Percentiles rank a stretch among this genome's conserved stretches.
phyloP scores from a whole-genome alignment of 2,329 filamentous ascomycete species.

The Stachybotrys echinatus region DNA sequence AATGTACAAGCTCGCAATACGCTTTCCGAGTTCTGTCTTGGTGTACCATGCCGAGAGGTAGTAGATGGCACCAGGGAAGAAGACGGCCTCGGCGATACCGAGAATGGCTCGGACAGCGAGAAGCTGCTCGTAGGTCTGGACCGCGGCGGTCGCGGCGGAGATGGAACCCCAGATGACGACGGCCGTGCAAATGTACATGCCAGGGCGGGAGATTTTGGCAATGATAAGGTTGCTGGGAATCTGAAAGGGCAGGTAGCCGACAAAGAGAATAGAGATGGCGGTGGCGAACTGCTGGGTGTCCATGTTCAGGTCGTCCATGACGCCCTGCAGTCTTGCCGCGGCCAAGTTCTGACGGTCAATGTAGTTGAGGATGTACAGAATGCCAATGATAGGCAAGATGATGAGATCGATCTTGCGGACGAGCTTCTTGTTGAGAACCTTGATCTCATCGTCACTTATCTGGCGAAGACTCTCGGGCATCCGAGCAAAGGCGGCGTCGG shows the following conservation, averaged over 20 bases:
- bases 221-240: conserved; percentile 29
- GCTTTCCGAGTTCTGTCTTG: conserved; percentile 25
- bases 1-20: conserved; percentile 21
- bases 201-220: conserved; percentile 8
- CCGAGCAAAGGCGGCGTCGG: background rate
- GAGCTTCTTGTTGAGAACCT: conserved; percentile 8
- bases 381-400: conserved; percentile 17
- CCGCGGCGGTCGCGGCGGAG: conserved; percentile 33
- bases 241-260: conserved; percentile 30
- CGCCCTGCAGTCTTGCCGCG: conserved; percentile 10
- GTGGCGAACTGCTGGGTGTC: conserved; percentile 31
- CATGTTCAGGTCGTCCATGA: conserved; percentile 31
- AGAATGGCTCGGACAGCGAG: conserved; percentile 34
- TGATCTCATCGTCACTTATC: conserved; percentile 7
- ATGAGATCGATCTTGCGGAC: conserved; percentile 11
- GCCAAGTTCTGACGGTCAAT: conserved; percentile 25
- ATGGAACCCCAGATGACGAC: conserved; percentile 17
- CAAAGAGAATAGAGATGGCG: conserved; percentile 26
- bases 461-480: conserved; percentile 6
- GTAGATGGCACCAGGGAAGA: conserved; percentile 41
- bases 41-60: conserved; percentile 35
- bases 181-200: conserved; percentile 13
- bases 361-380: conserved; percentile 36
- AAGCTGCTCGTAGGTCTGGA: conserved; percentile 24
- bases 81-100: conserved; percentile 50